These are phyloP conservation scores for bread wheat (Triticum aestivum) DNA, from an alignment of 176 grass and related monocot species.

Conservation along the genomic window IWGSC_CS_RefSeq_v2.1 NC_057807.1:708955256-708955755, in stretches of 20 bases:
- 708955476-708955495: not conserved
- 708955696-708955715: not conserved
- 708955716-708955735: not conserved
- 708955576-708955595: not conserved
- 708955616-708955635: not conserved
- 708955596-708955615: not conserved
- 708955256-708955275: not conserved
- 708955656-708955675: not conserved
- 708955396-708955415: not conserved
- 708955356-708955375: not conserved
- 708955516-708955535: not conserved
- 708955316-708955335: no score
- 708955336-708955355: no score
- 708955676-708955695: not conserved
- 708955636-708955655: not conserved
- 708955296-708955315: not conserved
- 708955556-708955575: not conserved
- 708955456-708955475: not conserved
- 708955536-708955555: not conserved
- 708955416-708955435: not conserved
- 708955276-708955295: not conserved
- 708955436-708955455: constrained; percentile 41
- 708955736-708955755: not conserved
- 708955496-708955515: constrained; percentile 2
- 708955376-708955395: constrained; percentile 35